Base-by-base conservation (phyloP, 78 protist species). In the Blattamonas nauphoetae region DNA sequence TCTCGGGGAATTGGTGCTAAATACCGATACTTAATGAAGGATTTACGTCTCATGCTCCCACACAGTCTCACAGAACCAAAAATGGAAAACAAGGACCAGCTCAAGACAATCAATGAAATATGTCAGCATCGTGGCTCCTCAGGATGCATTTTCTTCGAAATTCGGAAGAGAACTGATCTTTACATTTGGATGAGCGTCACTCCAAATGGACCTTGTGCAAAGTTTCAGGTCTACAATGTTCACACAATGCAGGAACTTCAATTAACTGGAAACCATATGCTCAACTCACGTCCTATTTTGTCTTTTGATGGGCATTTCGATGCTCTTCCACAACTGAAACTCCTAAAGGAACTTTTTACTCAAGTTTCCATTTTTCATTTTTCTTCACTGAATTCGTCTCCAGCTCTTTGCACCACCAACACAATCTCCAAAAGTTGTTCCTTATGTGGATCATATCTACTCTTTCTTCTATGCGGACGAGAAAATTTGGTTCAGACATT, bases 241-340 rank as follows among this genome's bases (percentile, higher is more conserved):
- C 55, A 46, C 78, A 84, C 86, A 4, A 84, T 84, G 86, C 63
- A 84, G 6, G 86, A 84, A 6, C 86, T 84, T 6, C 6, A 84
- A 21, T 5, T 84, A 6, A 46, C 78, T 4, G 86, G 86, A 21
- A 84, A 84, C 6, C 21, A 45, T 71, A 44, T 84, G 78, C 33
- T 55, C 32, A 46, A 46, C 77, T 84, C 86, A 4, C 42, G 86
- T 4, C 86, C 86, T 21, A 33, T 84, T 21, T n/a, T 84, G 38
- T 36, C 86, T 5, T 84, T 84, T 45, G 86, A 84, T 84, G 85
- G 42, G n/a, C 6, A 84, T 55, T 84, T 84, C 86, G 86, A 84
- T 21, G 5, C 86, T 5, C 41, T 45, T 55, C 85, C 86, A 4
- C 86, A 84, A 4, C 45, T n/a, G 63, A n/a, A 5, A 5, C n/a